Percentiles rank a stretch among this genome's conserved stretches.
Evolutionary conservation across 169 alveolate genomes (phyloP).

Genomic region (Cryptosporidium parvum): DNA sequence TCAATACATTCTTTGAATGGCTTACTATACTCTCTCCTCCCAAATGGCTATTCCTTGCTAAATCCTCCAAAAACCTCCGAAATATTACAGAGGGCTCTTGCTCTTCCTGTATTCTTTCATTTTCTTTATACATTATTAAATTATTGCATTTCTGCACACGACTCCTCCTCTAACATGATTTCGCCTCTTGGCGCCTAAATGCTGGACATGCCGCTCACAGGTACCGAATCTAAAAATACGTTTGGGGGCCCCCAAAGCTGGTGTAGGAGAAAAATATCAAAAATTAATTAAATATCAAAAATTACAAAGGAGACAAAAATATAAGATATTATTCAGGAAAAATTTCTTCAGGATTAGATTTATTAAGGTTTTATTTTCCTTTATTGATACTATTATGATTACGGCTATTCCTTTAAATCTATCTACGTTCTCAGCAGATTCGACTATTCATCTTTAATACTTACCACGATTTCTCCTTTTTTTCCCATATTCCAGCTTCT

Average conservation of each 20-base stretch:
- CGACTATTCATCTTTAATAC: background rate
- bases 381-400: background rate
- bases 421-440: background rate
- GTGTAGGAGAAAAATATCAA: background rate
- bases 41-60: constrained; percentile 11
- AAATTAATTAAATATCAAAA: background rate
- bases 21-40: constrained; percentile 36
- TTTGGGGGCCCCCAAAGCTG: constrained; percentile 54
- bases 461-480: background rate
- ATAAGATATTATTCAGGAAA: background rate
- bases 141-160: constrained; percentile 74
- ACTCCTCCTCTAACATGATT: constrained; percentile 72
- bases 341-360: background rate
- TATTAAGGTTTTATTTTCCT: background rate
- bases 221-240: constrained; percentile 70
- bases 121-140: constrained; percentile 8
- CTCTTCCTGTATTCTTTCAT: constrained; percentile 7
- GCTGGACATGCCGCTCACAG: constrained; percentile 38
- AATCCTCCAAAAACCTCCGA: constrained; percentile 27
- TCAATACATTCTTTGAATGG: constrained; percentile 51
- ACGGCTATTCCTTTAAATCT: background rate
- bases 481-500: background rate
- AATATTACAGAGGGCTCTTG: constrained; percentile 24
- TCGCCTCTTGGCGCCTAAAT: background rate
- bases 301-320: background rate